Evolutionary conservation across 2,329 filamentous ascomycete species (phyloP), one percentile per base, ranked within the genome.

Genomic region (Calycina herbarum): DNA sequence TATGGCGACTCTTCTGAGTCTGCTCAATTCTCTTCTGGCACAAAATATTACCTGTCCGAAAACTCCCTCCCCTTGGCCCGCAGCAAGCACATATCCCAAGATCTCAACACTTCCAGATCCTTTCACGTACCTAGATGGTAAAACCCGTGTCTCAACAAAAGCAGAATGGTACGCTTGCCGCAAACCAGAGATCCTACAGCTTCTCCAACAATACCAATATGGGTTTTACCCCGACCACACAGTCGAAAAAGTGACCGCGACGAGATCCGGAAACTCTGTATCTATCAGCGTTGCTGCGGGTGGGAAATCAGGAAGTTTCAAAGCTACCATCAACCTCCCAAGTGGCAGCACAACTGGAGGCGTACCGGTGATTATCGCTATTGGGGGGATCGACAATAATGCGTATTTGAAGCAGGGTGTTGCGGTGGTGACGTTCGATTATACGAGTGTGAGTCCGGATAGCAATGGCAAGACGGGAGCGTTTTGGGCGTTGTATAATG

Each of bases 151-250:
- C 51, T 71, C 77, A 67, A 80, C 79, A 27, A 77, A 75, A 51
- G 80, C 82, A 48, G 80, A 83, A 68, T 83, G 81, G 81, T 80
- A 79, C 68, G 71, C 75, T 57, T 84, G 82, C 71, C 80, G 81
- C 3, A 80, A 81, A 70, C 82, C 81, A 0, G 81, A 83, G 74
- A 81, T 84, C 62, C n/a, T 83, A 48, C 76, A 79, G 66, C 71
- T 83, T 69, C 74, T 84, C 24, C 81, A 83, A 68, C 79, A 83
- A 66, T 83, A 83, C 73, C 81, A 83, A 73, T 83, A 78, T 68
- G 82, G 82, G 8, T 82, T 81, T 73, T 83, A 83, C 70, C 81
- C 82, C 0, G 81, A 84, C 69, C 81, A 82, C 67, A 74, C 76
- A 3, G 74, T 76, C 40, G 82, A 83, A 65, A 82, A 76, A 3